A percentile compares a stretch with the other conserved stretches of the same genome.
These are phyloP conservation scores for Wickerhamomyces sp. DNA, from an alignment of 1,139 yeast genomes.

Conservation along the genomic window DNA sequence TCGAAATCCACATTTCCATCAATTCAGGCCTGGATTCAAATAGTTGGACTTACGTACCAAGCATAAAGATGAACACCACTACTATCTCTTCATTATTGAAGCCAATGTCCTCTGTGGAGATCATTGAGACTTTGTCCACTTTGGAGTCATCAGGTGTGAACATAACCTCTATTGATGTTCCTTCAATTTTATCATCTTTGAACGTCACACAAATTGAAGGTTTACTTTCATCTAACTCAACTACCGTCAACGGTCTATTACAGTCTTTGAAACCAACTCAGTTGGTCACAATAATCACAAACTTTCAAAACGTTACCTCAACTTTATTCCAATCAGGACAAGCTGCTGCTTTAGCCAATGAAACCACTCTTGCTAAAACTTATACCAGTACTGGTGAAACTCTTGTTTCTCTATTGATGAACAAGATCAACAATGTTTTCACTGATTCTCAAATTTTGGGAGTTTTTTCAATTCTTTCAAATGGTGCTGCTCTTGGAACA, in stretches of 20 bases:
- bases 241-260: conserved; percentile 16
- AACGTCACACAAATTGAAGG: conserved; percentile 23
- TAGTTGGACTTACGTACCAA: not conserved
- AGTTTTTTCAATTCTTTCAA: conserved; percentile 15
- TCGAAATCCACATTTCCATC: too few species aligned
- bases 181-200: conserved; percentile 16
- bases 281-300: conserved; percentile 12
- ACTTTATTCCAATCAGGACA: conserved; percentile 13
- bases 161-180: conserved; percentile 17
- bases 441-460: conserved; percentile 21
- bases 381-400: conserved; percentile 8
- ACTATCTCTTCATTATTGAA: conserved; percentile 16
- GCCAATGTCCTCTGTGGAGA: conserved; percentile 21
- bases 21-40: too few species aligned
- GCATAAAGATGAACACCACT: conserved; percentile 12
- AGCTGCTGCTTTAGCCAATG: conserved; percentile 9
- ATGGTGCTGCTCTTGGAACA: conserved; percentile 25
- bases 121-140: conserved; percentile 14
- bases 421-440: conserved; percentile 15
- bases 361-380: conserved; percentile 2
- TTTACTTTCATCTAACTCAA: conserved; percentile 16
- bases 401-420: conserved; percentile 14
- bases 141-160: conserved; percentile 17
- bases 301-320: conserved; percentile 20
- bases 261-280: conserved; percentile 17